A percentile compares a stretch with the other conserved stretches of the same genome.
Evolutionary conservation across 495 filamentous ascomycete species (phyloP).

Genomic region (Penicillium cosmopolitanum): DNA sequence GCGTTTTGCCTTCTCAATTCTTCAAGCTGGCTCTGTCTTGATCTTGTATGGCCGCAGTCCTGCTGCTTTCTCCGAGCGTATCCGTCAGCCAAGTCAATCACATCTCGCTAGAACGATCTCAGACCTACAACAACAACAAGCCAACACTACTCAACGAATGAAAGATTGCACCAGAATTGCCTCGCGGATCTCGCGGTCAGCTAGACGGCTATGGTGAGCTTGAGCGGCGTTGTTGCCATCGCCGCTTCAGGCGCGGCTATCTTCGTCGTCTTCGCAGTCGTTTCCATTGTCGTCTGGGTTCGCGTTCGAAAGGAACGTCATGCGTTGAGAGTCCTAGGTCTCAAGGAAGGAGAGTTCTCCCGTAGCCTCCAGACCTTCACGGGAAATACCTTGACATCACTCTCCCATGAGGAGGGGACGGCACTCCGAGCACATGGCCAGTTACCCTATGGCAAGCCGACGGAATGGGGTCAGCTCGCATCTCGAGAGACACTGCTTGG

Average conservation of each 20-base stretch:
- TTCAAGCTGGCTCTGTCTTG: slow-evolving; percentile 19
- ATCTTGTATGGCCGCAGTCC: slow-evolving; percentile 7
- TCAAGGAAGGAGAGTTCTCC: slow-evolving; percentile 27
- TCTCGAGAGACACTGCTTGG: slow-evolving; percentile 43
- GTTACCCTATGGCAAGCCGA: slow-evolving; percentile 42
- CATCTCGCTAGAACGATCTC: background rate
- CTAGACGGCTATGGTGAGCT: slow-evolving; percentile 36
- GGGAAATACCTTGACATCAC: slow-evolving; percentile 40
- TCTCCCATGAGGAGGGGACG: slow-evolving; percentile 40
- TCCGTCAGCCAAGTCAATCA: background rate
- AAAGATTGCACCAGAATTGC: slow-evolving; percentile 2
- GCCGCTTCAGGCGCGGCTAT: slow-evolving; percentile 45
- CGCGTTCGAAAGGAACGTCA: slow-evolving; percentile 46
- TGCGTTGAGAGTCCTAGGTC: slow-evolving; percentile 32
- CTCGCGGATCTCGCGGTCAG: slow-evolving; percentile 17
- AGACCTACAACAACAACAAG: background rate
- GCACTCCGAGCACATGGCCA: slow-evolving; percentile 42
- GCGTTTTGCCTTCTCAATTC: slow-evolving; percentile 16
- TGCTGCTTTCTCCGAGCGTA: background rate
- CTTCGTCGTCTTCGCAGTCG: slow-evolving; percentile 38
- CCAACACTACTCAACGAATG: slow-evolving; percentile 11
- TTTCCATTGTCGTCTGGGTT: slow-evolving; percentile 43
- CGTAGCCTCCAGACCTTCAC: slow-evolving; percentile 33
- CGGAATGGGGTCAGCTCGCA: slow-evolving; percentile 47
- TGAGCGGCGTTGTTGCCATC: slow-evolving; percentile 46